Evolutionary conservation across 139 green algal species (phyloP).

Genomic region (Chlorella sp.): DNA sequence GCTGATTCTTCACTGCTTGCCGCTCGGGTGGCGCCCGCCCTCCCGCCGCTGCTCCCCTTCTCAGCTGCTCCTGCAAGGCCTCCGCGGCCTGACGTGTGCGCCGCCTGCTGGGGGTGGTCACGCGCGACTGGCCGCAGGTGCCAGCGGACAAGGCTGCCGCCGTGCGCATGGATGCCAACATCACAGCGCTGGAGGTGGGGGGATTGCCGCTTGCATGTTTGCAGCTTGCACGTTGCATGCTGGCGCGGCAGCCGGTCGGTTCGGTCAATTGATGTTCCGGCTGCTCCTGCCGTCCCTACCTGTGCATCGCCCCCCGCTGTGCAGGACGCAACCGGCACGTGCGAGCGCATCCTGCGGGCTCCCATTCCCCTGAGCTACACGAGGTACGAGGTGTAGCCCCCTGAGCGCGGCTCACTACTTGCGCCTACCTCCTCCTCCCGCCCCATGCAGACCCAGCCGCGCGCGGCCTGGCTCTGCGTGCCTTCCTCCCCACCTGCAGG

Average conservation of each 20-base stretch:
- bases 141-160: conserved; percentile 15
- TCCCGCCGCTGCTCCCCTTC: not conserved
- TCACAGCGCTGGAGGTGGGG: conserved; percentile 65
- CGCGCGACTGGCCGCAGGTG: not conserved
- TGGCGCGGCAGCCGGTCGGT: not conserved
- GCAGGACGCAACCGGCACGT: conserved; percentile 58
- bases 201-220: too few species aligned
- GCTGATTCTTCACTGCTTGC: not conserved
- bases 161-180: conserved; percentile 56
- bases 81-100: not conserved
- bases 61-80: not conserved
- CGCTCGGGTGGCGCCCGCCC: not conserved
- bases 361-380: conserved; percentile 82
- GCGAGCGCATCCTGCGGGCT: conserved; percentile 77
- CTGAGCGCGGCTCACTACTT: not conserved
- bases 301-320: not conserved
- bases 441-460: conserved; percentile 63
- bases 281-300: not conserved
- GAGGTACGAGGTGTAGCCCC: conserved; percentile 53
- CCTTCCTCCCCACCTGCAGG: not conserved
- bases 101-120: too few species aligned
- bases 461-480: not conserved
- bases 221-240: not conserved
- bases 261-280: not conserved
- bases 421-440: conserved; percentile 32